These are phyloP conservation scores for Phylloporus sp. DNA, from an alignment of 768 basidiomycete genomes.

Conservation along the genomic window DNA sequence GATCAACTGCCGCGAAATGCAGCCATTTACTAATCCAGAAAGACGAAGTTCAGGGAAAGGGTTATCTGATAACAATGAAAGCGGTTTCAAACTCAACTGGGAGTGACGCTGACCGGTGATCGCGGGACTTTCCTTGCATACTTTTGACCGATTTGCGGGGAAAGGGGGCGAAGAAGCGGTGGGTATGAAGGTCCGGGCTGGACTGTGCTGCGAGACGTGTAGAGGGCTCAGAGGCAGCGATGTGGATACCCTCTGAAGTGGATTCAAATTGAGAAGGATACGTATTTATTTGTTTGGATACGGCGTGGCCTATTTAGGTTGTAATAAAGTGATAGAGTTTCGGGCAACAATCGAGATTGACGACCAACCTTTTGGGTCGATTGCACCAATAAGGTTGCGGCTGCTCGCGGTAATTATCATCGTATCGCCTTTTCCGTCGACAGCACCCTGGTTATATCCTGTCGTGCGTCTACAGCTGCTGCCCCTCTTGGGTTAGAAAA, in stretches of 20 bases:
- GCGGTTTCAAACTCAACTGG: not conserved
- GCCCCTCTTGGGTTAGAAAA: conserved; percentile 25
- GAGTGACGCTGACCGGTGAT: conserved; percentile 15
- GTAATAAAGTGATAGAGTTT: conserved; percentile 54
- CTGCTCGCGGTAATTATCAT: conserved; percentile 25
- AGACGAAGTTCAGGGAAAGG: not conserved
- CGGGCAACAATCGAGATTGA: conserved; percentile 39
- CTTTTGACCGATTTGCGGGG: conserved; percentile 21
- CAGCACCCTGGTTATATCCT: conserved; percentile 27
- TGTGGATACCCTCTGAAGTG: not conserved
- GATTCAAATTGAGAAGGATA: not conserved
- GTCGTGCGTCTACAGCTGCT: conserved; percentile 13
- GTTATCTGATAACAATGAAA: conserved; percentile 16
- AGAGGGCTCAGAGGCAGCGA: not conserved
- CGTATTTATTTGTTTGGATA: conserved; percentile 5
- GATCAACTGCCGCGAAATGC: conserved; percentile 3
- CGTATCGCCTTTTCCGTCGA: conserved; percentile 21
- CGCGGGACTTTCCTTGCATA: conserved; percentile 25
- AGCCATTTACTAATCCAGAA: not conserved
- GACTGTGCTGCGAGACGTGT: conserved; percentile 8
- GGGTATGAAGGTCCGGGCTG: conserved; percentile 5
- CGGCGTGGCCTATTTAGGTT: conserved; percentile 36
- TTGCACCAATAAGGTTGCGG: conserved; percentile 35
- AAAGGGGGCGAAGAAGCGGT: conserved; percentile 16
- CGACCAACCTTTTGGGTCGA: conserved; percentile 38